Percentiles rank a stretch among this genome's conserved stretches.
phyloP scores from a whole-genome alignment of 1,139 yeast genomes.

The Geotrichum macrosporum region DNA sequence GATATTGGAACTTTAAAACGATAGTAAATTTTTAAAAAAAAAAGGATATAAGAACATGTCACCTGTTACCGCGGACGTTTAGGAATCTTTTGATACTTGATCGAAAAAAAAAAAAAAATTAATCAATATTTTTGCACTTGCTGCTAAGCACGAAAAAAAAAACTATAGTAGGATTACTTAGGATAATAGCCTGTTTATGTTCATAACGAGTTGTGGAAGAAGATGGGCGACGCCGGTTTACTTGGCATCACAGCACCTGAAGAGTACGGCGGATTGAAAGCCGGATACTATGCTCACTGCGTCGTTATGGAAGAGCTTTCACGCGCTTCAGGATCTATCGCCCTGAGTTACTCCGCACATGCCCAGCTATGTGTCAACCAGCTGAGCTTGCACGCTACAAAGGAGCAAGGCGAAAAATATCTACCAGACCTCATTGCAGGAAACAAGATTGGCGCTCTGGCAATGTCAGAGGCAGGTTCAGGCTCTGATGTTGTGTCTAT shows the following conservation, averaged over 20 bases:
- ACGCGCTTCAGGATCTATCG: constrained; percentile 36
- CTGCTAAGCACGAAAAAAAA: no score
- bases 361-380: constrained; percentile 38
- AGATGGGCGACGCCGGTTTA: constrained; percentile 37
- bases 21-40: no score
- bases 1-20: no score
- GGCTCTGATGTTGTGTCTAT: constrained; percentile 38
- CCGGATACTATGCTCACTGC: constrained; percentile 37
- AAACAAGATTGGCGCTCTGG: constrained; percentile 35
- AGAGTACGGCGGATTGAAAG: constrained; percentile 36
- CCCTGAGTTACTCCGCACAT: constrained; percentile 37
- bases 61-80: no score
- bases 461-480: constrained; percentile 39
- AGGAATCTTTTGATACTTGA: no score
- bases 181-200: no score
- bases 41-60: no score
- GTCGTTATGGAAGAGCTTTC: constrained; percentile 39
- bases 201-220: constrained; percentile 37
- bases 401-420: constrained; percentile 34
- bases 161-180: no score
- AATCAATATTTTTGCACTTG: no score
- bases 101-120: no score
- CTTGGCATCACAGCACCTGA: constrained; percentile 38
- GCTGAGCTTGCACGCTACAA: constrained; percentile 33
- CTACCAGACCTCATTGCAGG: constrained; percentile 36